Evolutionary conservation across 2,329 filamentous ascomycete genomes (phyloP), one percentile per base, ranked within the genome.

Genomic region (Epichloe elymi): DNA sequence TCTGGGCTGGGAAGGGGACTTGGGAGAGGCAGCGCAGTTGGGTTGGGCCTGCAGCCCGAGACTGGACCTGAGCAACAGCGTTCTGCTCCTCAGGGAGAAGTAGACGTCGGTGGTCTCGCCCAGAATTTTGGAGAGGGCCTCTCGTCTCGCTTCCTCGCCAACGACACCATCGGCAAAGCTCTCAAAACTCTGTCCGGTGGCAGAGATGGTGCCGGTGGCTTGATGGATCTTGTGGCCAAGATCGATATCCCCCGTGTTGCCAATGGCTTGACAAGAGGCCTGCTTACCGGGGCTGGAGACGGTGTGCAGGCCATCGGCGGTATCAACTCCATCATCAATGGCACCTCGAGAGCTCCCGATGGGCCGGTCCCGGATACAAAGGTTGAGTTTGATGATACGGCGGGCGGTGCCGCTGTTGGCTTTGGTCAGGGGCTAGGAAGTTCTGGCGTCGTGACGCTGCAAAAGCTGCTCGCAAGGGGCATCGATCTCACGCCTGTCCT

Each of bases 361-460:
- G 51, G 15, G 5, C n/a, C 53, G 0, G 19, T 61, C 23, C 52
- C 57, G 1, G 58, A 63, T 10, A 58, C 56, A 20, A 61, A 57
- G 19, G 52, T 66, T 5, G 48, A 51, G 4, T 68, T 67, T 33
- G 58, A 70, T 50, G 67, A 69, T 52, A 61, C 63, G 1, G 53
- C 67, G 17, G 60, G 59, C 15, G 67, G 67, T 12, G 65, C 62
- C 11, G 63, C 65, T 0, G 58, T 59, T 17, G 66, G 66, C 0
- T 63, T 69, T 30, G 67, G 65, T 7, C 60, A 61, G 19, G 66
- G 67, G 0, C 56, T 68, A 4, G 65, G 65, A 0, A 61, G 61
- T 3, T 61, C 67, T 36, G 65, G 61, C 5, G 60, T 66, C 2
- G 49, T 65, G 12, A 57, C 66, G 3, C 57, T 57, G 5, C 59